Evolutionary conservation across 2,329 filamentous ascomycete genomes (phyloP), one percentile per base, ranked within the genome.

Genomic region (Nigrospora osmanthi): DNA sequence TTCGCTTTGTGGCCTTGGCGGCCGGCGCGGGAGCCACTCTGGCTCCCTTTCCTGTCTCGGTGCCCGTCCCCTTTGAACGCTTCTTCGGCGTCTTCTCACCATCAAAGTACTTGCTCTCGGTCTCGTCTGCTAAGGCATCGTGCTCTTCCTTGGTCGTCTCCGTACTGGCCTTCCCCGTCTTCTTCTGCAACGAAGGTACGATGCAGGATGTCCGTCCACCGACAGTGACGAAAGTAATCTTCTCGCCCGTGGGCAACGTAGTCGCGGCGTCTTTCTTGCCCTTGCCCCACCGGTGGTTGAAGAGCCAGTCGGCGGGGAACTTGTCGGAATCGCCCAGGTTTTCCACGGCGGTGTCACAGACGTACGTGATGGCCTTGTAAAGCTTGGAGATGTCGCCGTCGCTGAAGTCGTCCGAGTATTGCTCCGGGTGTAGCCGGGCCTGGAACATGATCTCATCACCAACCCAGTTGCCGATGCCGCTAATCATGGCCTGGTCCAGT

Each of bases 401-500:
- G 49, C 63, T 73, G 53, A 97, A 85, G 0, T 87, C 86, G 57
- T 96, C 83, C 65, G 85, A 89, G 66, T 94, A 94, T 61, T 95
- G 89, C 62, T 96, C 91, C 0, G 93, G 93, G 54, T 98, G 91
- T 14, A 97, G 76, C 41, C 78, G 81, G 6, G 93, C 86, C 54
- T 97, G 84, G 58, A 90, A 98, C 42, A 98, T 71, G 7, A 95
- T 83, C 63, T 98, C 93, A 59, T 98, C 93, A 1, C 85, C 89
- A 44, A 98, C 91, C 91, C 91, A 98, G 60, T 97, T 97, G 0
- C 93, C 93, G 50, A 98, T 87, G 9, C 93, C 93, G 57, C 87
- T 93, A 49, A 97, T 86, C 60, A 86, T 86, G 15, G 81, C 76
- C 64, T 98, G 93, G 59, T 97, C 88, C 4, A 97, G 73, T 12